phyloP scores from a whole-genome alignment of 1,139 yeast species.

The Sporopachydermia cereana region DNA sequence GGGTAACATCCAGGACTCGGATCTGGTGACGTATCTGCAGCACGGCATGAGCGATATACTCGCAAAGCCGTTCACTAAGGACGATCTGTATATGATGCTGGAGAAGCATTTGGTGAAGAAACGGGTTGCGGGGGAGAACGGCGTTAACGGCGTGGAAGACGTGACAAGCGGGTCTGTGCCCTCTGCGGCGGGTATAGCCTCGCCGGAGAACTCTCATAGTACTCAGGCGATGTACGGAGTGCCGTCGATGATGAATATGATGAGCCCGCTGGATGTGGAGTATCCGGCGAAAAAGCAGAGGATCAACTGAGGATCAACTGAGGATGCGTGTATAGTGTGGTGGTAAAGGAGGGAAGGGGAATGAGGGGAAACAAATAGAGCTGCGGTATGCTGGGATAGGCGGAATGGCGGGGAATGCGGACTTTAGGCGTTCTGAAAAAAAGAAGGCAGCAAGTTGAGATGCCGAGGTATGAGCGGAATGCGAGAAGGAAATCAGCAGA shows the following conservation, averaged over 20 bases:
- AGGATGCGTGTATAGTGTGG: not conserved
- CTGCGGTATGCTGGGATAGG: no score
- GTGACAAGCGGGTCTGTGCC: not conserved
- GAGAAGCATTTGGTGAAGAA: conserved; percentile 44
- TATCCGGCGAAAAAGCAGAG: conserved; percentile 3
- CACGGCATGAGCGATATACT: conserved; percentile 89
- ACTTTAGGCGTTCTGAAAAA: no score
- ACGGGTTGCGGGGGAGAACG: not conserved
- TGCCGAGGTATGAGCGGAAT: no score
- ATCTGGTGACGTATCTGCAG: conserved; percentile 65
- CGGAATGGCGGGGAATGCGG: no score
- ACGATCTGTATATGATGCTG: conserved; percentile 63
- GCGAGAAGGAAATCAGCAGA: no score
- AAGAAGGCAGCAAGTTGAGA: no score
- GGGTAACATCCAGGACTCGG: conserved; percentile 73
- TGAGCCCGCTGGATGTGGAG: conserved; percentile 1
- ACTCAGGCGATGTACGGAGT: not conserved
- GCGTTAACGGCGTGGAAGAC: not conserved
- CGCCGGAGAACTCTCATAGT: no score
- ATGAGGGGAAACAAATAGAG: no score
- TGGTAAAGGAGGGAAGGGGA: not conserved
- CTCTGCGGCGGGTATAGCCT: not conserved
- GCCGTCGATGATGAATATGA: not conserved
- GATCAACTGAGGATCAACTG: not conserved
- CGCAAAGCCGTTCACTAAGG: conserved; percentile 87